phyloP scores from a whole-genome alignment of 202 grass and related monocot species.

The Zoysia matrella region DNA sequence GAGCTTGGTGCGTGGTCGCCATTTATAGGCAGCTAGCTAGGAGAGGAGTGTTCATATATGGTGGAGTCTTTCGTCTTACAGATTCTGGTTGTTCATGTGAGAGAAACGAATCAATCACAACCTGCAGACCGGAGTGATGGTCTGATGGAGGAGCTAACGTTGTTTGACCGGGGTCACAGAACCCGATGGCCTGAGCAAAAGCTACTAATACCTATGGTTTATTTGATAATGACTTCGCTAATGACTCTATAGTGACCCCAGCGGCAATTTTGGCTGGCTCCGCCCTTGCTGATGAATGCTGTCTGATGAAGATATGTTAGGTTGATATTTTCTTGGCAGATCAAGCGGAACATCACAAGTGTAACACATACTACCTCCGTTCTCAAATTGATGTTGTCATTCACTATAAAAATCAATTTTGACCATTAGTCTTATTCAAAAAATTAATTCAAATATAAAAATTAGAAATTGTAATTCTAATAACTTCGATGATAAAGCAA shows the following conservation, averaged over 20 bases:
- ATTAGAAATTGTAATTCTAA: too few relatives aligned
- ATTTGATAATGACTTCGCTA: too few relatives aligned
- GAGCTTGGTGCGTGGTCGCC: constrained; percentile 20
- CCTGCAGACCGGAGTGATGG: neutral
- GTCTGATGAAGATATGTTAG: constrained; percentile 6
- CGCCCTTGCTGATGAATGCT: neutral
- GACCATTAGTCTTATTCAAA: too few relatives aligned
- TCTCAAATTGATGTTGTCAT: too few relatives aligned
- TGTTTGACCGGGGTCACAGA: constrained; percentile 14
- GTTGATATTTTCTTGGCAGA: neutral
- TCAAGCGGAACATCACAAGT: neutral
- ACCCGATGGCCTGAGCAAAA: neutral
- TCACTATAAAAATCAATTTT: too few relatives aligned
- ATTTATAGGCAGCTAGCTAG: constrained; percentile 49
- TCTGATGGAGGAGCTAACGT: neutral
- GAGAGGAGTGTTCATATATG: constrained; percentile 24
- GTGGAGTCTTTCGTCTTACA: constrained; percentile 16
- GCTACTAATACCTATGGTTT: too few relatives aligned
- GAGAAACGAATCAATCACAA: constrained; percentile 2
- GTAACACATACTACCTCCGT: neutral
- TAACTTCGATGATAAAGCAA: too few relatives aligned
- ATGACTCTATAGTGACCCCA: too few relatives aligned
- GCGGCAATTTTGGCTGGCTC: neutral
- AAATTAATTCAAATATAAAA: too few relatives aligned
- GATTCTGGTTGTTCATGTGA: constrained; percentile 24